Percentiles rank a stretch among this genome's conserved stretches.
phyloP scores from a whole-genome alignment of 1,284 basidiomycete genomes.

The Chalciporus sp. region DNA sequence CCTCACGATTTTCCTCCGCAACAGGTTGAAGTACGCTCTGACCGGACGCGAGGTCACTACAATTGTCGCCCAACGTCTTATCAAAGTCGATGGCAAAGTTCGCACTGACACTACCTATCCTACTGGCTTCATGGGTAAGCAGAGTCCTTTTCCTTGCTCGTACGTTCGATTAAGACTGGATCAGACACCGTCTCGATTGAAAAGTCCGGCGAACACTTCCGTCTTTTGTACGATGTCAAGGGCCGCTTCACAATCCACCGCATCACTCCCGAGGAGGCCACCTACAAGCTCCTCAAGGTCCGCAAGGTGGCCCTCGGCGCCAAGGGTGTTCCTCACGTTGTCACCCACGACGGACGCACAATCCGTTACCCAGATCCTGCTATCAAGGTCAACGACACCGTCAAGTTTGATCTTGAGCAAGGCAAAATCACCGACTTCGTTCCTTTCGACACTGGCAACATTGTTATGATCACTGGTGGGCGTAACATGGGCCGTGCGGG shows the following conservation, averaged over 20 bases:
- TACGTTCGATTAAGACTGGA: background rate
- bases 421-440: slow-evolving; percentile 94
- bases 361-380: slow-evolving; percentile 98
- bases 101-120: slow-evolving; percentile 98
- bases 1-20: slow-evolving; percentile 94
- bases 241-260: slow-evolving; percentile 99
- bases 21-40: slow-evolving; percentile 98
- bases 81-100: slow-evolving; percentile 99
- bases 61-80: slow-evolving; percentile 95
- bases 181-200: slow-evolving; percentile 96
- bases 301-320: slow-evolving; percentile 89
- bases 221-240: slow-evolving; percentile 99
- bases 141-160: background rate
- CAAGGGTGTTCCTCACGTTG: slow-evolving; percentile 94
- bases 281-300: slow-evolving; percentile 99
- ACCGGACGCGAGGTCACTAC: slow-evolving; percentile 94
- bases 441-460: slow-evolving; percentile 97
- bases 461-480: slow-evolving; percentile 97
- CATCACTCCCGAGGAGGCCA: slow-evolving; percentile 97
- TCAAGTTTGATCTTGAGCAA: slow-evolving; percentile 96
- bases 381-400: slow-evolving; percentile 97
- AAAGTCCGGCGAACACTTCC: slow-evolving; percentile 99
- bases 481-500: slow-evolving; percentile 99
- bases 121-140: slow-evolving; percentile 93
- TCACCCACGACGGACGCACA: slow-evolving; percentile 99